phyloP scores from a whole-genome alignment of 2,329 filamentous ascomycete species.

The Monilinia fructigena region DNA sequence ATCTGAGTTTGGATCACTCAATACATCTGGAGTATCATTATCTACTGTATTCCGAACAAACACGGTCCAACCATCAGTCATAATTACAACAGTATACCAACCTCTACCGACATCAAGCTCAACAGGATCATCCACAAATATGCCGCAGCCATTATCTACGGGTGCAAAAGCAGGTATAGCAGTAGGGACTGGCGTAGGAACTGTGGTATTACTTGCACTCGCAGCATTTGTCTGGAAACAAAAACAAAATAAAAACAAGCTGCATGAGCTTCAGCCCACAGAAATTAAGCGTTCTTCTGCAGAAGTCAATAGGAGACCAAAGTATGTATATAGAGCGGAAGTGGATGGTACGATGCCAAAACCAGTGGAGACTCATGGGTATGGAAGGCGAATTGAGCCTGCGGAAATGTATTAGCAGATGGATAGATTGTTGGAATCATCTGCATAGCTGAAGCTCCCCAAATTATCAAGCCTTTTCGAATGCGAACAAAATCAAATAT shows the following conservation, averaged over 20 bases:
- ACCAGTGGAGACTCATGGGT: background rate
- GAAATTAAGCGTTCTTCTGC: background rate
- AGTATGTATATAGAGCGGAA: slow-evolving; percentile 6
- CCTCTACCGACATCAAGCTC: background rate
- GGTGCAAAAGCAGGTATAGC: background rate
- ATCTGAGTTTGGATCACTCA: background rate
- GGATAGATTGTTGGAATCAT: background rate
- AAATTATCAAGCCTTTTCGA: background rate
- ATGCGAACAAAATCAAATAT: background rate
- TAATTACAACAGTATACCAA: slow-evolving; percentile 8
- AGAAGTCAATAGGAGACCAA: background rate
- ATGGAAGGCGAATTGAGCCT: background rate
- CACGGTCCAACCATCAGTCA: background rate
- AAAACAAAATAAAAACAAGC: background rate
- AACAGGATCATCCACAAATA: background rate
- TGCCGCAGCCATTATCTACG: background rate
- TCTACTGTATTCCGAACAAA: background rate
- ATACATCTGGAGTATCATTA: background rate
- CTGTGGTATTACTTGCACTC: background rate
- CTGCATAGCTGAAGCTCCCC: too few relatives aligned
- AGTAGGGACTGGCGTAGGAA: background rate
- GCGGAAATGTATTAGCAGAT: background rate
- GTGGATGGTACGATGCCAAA: background rate
- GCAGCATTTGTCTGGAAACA: background rate
- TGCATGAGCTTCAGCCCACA: background rate